Evolutionary conservation across 2,329 filamentous ascomycete species (phyloP).

Genomic region (Cladobotryum mycophilum): DNA sequence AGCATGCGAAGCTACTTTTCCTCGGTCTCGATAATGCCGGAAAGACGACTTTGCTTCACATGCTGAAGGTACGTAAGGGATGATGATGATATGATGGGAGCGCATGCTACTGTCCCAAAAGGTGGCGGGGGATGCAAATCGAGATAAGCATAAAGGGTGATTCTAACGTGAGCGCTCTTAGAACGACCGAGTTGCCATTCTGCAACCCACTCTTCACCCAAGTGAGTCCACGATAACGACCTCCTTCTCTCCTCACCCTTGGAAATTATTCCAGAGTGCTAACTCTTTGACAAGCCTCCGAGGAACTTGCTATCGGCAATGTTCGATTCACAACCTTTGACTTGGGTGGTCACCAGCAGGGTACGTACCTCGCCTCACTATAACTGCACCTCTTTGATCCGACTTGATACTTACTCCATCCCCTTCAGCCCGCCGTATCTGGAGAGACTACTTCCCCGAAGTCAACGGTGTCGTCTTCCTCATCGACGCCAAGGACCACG

Average conservation of each 20-base stretch:
- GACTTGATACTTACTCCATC: neutral
- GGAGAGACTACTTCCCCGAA: constrained; percentile 97
- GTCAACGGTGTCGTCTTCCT: constrained; percentile 96
- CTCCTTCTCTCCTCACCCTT: neutral
- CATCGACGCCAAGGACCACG: constrained; percentile 94
- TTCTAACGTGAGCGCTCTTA: constrained; percentile 30
- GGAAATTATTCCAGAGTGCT: constrained; percentile 1
- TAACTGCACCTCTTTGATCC: neutral
- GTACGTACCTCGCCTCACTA: constrained; percentile 35
- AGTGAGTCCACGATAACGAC: constrained; percentile 53
- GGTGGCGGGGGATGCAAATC: neutral
- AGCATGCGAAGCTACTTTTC: constrained; percentile 92
- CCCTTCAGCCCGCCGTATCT: constrained; percentile 75
- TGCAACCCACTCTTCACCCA: constrained; percentile 85
- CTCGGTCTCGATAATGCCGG: constrained; percentile 90
- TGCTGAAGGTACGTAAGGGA: constrained; percentile 72
- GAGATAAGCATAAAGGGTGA: neutral
- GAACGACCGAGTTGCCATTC: constrained; percentile 89
- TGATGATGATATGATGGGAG: too few species aligned
- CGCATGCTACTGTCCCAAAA: neutral
- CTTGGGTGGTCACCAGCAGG: constrained; percentile 88
- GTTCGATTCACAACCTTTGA: constrained; percentile 94
- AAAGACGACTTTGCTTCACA: constrained; percentile 89
- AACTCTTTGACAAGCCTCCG: constrained; percentile 58
- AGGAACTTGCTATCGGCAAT: constrained; percentile 88